Percentiles rank a stretch among this genome's conserved stretches.
phyloP scores from a whole-genome alignment of 371 early-diverging fungal genomes.

The Modicella reniformis region DNA sequence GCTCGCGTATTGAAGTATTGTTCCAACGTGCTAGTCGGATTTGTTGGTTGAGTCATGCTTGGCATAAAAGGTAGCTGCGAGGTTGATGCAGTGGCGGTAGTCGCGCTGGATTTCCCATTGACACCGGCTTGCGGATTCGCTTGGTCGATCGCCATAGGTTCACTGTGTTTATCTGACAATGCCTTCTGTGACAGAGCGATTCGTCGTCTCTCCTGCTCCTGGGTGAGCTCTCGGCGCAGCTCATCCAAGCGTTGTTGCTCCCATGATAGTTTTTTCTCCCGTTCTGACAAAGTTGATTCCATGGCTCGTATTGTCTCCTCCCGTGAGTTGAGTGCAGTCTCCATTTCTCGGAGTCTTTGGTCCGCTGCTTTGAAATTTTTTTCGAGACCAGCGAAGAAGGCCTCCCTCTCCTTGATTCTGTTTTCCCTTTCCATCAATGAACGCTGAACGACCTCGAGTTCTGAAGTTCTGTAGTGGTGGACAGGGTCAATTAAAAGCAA shows the following conservation, averaged over 20 bases:
- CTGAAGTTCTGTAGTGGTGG: constrained; percentile 15
- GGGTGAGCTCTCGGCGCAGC: constrained; percentile 12
- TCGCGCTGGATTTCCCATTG: neutral
- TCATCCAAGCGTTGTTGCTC: constrained; percentile 31
- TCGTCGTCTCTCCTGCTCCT: constrained; percentile 26
- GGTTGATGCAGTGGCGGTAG: neutral
- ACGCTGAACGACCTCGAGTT: constrained; percentile 7
- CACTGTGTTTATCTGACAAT: neutral
- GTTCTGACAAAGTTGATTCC: constrained; percentile 18
- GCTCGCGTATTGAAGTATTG: constrained; percentile 11
- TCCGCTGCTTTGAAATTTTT: constrained; percentile 22
- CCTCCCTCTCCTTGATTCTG: constrained; percentile 18
- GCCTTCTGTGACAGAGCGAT: constrained; percentile 1
- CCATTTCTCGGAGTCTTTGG: constrained; percentile 35
- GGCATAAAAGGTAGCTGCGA: neutral
- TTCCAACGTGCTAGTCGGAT: neutral
- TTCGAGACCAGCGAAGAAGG: constrained; percentile 3
- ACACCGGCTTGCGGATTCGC: constrained; percentile 3
- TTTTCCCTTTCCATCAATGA: constrained; percentile 8
- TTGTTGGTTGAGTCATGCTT: neutral
- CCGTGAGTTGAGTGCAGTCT: constrained; percentile 17
- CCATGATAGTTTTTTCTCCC: constrained; percentile 25
- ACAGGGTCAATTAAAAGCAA: neutral
- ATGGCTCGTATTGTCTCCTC: constrained; percentile 24
- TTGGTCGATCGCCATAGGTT: constrained; percentile 29